Percentiles rank a stretch among this genome's conserved stretches.
These are phyloP conservation scores for Cryptococcus sp. DNA, from an alignment of 1,284 basidiomycete species.

Conservation along the genomic window DNA sequence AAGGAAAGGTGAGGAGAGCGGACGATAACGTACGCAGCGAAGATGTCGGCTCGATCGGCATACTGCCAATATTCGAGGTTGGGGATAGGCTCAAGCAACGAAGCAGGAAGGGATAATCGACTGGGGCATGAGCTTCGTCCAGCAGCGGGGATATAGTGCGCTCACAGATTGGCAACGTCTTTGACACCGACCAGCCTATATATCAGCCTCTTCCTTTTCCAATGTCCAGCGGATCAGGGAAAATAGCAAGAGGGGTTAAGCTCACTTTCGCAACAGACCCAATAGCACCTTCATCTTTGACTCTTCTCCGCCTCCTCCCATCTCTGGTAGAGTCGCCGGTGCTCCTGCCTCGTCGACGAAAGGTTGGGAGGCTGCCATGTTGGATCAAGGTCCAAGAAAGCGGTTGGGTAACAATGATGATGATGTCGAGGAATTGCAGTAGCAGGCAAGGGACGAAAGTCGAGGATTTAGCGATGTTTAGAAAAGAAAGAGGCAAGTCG, in stretches of 20 bases:
- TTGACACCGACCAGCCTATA: constrained; percentile 58
- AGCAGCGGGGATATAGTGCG: constrained; percentile 14
- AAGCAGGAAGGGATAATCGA: constrained; percentile 82
- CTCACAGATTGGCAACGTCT: constrained; percentile 82
- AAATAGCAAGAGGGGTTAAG: too few relatives aligned
- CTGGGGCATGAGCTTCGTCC: constrained; percentile 48
- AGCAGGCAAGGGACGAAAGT: too few relatives aligned
- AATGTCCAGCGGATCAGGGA: too few relatives aligned
- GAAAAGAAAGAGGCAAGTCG: not conserved
- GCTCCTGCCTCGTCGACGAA: constrained; percentile 45
- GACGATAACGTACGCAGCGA: constrained; percentile 63
- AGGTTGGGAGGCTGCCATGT: constrained; percentile 19
- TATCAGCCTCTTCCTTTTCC: constrained; percentile 3
- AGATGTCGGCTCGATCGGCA: constrained; percentile 85
- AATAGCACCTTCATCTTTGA: constrained; percentile 87
- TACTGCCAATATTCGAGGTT: constrained; percentile 97
- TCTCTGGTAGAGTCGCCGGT: constrained; percentile 63
- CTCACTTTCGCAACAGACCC: constrained; percentile 75
- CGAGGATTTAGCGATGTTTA: too few relatives aligned
- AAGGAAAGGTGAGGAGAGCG: not conserved
- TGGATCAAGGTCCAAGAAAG: not conserved
- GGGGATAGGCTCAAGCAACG: constrained; percentile 81
- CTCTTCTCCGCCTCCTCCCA: constrained; percentile 68
- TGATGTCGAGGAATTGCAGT: too few relatives aligned
- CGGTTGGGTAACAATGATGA: too few relatives aligned